phyloP scores from a whole-genome alignment of 73 alveolate genomes.

The Paraurostyla sp. region DNA sequence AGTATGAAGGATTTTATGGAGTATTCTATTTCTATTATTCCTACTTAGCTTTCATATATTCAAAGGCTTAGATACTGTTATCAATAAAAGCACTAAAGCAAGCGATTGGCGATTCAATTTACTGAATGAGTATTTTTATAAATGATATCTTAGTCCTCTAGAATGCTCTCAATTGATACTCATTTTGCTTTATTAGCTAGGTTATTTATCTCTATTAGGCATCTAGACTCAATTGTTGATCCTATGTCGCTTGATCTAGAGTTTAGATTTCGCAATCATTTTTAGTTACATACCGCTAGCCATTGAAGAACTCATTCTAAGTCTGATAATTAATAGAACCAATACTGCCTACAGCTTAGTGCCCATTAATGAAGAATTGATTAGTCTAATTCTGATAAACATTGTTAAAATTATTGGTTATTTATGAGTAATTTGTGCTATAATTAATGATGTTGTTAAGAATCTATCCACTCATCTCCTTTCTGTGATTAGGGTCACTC shows the following conservation, averaged over 20 bases:
- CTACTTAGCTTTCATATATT: not conserved
- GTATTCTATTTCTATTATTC: not conserved
- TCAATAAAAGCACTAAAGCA: slow-evolving; percentile 57
- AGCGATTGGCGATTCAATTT: slow-evolving; percentile 33
- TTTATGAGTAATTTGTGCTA: too few species aligned
- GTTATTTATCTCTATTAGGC: not conserved
- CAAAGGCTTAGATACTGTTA: slow-evolving; percentile 52
- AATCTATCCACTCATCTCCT: slow-evolving; percentile 26
- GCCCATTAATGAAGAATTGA: slow-evolving; percentile 11
- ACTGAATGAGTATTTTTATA: not conserved
- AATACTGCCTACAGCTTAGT: not conserved
- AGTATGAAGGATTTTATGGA: not conserved
- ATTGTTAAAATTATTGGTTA: too few species aligned
- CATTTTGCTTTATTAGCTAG: not conserved
- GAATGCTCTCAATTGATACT: not conserved
- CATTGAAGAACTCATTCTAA: not conserved
- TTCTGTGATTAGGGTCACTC: slow-evolving; percentile 20
- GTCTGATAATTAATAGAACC: not conserved
- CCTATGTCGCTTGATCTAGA: not conserved
- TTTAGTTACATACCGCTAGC: not conserved
- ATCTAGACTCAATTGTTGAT: not conserved
- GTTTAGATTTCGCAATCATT: slow-evolving; percentile 9
- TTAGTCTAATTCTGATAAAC: not conserved
- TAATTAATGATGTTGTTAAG: slow-evolving; percentile 27
- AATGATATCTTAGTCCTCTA: slow-evolving; percentile 40